Base-by-base conservation (phyloP, 257 asterid genomes). In the Nicotiana sylvestris region DNA sequence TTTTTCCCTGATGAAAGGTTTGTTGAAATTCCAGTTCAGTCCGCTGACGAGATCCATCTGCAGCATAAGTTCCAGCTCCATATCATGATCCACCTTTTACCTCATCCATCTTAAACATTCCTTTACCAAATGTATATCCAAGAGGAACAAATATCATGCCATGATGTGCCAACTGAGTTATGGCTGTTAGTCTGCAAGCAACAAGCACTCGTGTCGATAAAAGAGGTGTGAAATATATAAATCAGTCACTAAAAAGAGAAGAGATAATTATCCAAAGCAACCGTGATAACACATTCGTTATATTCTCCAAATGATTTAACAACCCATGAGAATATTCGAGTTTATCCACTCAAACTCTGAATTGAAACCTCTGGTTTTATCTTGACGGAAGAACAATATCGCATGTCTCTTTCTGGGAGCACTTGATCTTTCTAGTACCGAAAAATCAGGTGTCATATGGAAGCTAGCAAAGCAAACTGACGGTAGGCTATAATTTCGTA, bases 1-100 rank as follows among this genome's bases (percentile, higher is more conserved):
- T 91, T 86, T 89, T 92, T 74, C 98, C 98, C 86, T 95, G 98
- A 88, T 95, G 85, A 80, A 95, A 93, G 81, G 98, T 97, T 82
- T 90, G 98, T 77, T 87, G 85, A 77, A 95, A 96, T 76, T 95
- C 98, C 76, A 93, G 91, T 79, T 90, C 84, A 0, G 93, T 92
- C n/a, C 98, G 98, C 49, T 88, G 86, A 12, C 98, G 94, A 25
- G 98, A 88, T 55, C 98, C 97, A 21, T 93, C 98, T 1, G 96
- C 96, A 2, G 98, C 98, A 80, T 85, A 95, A 67, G 98, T 95
- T 76, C 97, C 97, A 1, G 97, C 89, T 2, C 97, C 97, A 68
- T 92, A 93, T 30, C 93, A 72, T 79, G 97, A 95, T 68, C 98
- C 98, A 77, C 97, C 97, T 84, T 91, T 92, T 68, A 91, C 96